Conservation (phyloP, 2,329 filamentous ascomycete species). For the Clarireedia monteithiana region DNA sequence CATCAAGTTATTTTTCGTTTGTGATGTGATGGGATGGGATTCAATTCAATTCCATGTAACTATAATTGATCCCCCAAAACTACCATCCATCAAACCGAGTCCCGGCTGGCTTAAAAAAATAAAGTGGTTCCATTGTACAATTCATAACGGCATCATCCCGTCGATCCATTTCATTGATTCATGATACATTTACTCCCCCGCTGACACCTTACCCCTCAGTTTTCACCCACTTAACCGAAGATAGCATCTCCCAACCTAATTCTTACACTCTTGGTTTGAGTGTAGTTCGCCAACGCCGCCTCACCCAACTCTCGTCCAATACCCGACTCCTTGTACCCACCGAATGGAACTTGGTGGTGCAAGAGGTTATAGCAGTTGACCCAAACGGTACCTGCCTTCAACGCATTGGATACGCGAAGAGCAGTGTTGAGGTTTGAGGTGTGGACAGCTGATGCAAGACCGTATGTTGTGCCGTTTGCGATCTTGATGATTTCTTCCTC, state of each 20-base stretch:
- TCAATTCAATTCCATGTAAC: too few relatives aligned
- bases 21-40: too few relatives aligned
- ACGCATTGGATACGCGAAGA: constrained; percentile 54
- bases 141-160: too few relatives aligned
- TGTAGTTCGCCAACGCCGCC: constrained; percentile 59
- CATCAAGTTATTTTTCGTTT: too few relatives aligned
- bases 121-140: too few relatives aligned
- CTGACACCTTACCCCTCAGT: too few relatives aligned
- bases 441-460: constrained; percentile 62
- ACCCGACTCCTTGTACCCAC: constrained; percentile 71
- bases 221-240: constrained; percentile 22
- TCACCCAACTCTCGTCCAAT: constrained; percentile 71
- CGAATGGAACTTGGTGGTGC: constrained; percentile 58
- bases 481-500: constrained; percentile 58
- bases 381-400: constrained; percentile 47
- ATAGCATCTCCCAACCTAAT: constrained; percentile 43
- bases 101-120: too few relatives aligned
- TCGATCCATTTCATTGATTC: too few relatives aligned
- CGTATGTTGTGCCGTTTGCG: constrained; percentile 58
- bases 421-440: constrained; percentile 62
- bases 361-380: constrained; percentile 55
- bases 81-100: too few relatives aligned
- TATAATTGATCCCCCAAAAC: too few relatives aligned
- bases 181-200: too few relatives aligned
- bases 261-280: constrained; percentile 58